Base-by-base conservation (phyloP, 169 alveolate species). In the Plasmodium vivax region DNA sequence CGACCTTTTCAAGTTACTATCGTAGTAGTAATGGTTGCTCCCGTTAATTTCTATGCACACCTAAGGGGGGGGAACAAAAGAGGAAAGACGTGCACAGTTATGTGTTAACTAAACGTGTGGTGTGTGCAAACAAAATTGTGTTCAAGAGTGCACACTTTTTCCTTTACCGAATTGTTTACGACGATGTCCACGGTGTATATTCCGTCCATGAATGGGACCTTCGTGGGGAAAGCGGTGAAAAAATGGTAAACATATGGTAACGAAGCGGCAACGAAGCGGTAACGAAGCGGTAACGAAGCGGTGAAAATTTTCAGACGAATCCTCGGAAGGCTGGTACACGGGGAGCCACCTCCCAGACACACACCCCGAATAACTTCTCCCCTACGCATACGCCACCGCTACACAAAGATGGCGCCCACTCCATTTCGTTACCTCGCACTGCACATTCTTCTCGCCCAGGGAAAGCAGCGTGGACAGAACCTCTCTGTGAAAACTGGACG, bases 191-290 rank as follows among this genome's bases (percentile, higher is more conserved):
- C 83, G 14, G 87, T 87, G 71, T 87, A 87, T 74, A 87, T 87
- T 75, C 93, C 93, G 71, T 87, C 93, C 45, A 87, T 84, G 81
- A 87, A 87, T 75, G 93, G 93, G 14, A 87, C 93, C 93, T 87
- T 47, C 23, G 41, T 54, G 71, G 81, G 51, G n/a, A 58, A 58
- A 32, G 77, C 5, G 72, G 36, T 19, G 32, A 36, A n/a, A 45
- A 27, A 2, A 23, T 23, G 27, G 27, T 23, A 23, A 23, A 23
- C 27, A 23, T 23, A 23, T 23, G 27, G 27, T 23, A 23, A 23
- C 27, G 27, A 23, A 82, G 19, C 9, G 73, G 6, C 56, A 19
- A 82, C 23, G 12, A 30, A 14, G 68, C 41, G 16, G 38, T 16
- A 12, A 45, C 16, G 51, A 56, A 54, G 30, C 12, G 41, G 41